Base-by-base conservation (phyloP, 441 rosid species). In the Aquilaria agallochum region DNA sequence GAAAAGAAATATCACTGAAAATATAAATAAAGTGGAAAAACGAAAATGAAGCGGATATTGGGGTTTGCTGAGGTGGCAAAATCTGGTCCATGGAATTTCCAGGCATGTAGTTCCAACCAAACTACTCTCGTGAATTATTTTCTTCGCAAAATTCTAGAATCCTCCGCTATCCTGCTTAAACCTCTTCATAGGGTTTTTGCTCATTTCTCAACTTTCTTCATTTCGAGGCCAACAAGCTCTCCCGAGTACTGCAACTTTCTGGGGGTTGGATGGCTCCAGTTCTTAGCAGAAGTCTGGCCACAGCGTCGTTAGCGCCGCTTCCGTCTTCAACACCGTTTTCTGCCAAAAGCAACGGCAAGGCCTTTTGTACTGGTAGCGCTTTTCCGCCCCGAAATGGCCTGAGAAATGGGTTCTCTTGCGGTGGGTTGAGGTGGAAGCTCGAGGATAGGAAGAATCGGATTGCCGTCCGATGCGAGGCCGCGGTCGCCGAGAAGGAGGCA, bases 401-500 rank as follows among this genome's bases (percentile, higher is more conserved):
- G 13, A 69, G 68, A 64, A 64, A 64, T 63, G 83, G 86, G 7
- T 71, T 81, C 64, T 70, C 88, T 9, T 80, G 81, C 60, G 44
- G 75, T 56, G 88, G 76, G 15, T 60, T 88, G 47, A 88, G 67
- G 58, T 88, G 88, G 95, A 88, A 79, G 52, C 71, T 76, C 46
- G 83, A 80, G 53, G 80, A 74, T 74, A 72, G 78, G 72, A 72
- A 67, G 59, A 60, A 77, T 54, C 80, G 89, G 33, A 44, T 85
- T 72, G 66, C 76, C 1, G 75, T 87, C 8, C 74, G 88, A 34
- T 89, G 92, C 32, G 88, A 82, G 67, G 89, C 97, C 0, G 87
- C 92, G 0, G 96, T 94, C 49, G 95, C 94, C 3, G 97, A 94
- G 79, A 82, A 94, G 56, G 95, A 91, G 31, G 78, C 90, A 12